Evolutionary conservation across 2,329 filamentous ascomycete genomes (phyloP), one percentile per base, ranked within the genome.

Genomic region (Fusarium equiseti): DNA sequence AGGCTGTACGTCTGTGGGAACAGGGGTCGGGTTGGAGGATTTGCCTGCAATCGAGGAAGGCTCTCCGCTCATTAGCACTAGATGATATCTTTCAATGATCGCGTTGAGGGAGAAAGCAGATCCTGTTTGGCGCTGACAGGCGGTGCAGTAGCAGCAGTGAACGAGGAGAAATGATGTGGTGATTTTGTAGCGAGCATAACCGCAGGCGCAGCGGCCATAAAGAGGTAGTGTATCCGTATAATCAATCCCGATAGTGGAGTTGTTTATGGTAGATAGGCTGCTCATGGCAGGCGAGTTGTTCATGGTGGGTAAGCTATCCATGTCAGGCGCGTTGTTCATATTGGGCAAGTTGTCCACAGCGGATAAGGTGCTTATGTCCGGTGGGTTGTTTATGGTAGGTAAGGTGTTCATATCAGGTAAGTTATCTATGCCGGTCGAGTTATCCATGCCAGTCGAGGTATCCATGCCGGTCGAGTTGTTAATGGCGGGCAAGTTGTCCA

Each of bases 151-250:
- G 76, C 84, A 86, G 79, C 80, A 82, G 72, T 86, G 81, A 35
- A 82, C 79, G 54, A 82, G 66, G 44, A 85, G 74, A 22, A 83
- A 78, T n/a, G 90, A 81, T 4, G 90, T 80, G 72, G 88, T 88
- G 32, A 89, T 83, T 15, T 90, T 80, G 77, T 92, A 91, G 77
- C 90, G 91, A 70, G 91, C 84, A 74, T 91, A 89, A 16, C 90
- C 89, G 78, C 91, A 93, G 55, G 88, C 87, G 77, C 92, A 93
- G 62, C 89, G 90, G 60, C 80, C 79, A 32, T 76, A 60, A 66
- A 82, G 72, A 66, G 77, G 77, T 62, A 78, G 73, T 55, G 75
- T 63, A 54, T 72, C 52, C 11, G 35, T n/a, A 11, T 4, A 11
- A 18, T 11, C 18, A 38, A 38, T 11, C 18, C 35, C 35, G 18